Percentiles rank a stretch among this genome's conserved stretches.
Evolutionary conservation across 129 eudicot species (phyloP).

Genomic region (carrot (Daucus carota)): DNA sequence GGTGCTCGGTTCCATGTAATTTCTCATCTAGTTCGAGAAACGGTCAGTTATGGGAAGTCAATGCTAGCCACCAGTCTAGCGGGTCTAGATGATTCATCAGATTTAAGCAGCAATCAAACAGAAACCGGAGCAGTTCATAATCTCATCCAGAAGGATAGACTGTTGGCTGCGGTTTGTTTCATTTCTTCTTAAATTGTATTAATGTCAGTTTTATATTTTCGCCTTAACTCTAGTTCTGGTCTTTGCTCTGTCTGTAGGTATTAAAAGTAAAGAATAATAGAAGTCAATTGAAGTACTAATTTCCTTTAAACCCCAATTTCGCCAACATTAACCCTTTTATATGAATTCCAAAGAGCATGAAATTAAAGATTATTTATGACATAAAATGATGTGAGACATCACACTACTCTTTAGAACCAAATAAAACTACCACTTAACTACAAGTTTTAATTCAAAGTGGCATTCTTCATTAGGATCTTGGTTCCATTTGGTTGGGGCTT

Average conservation of each 20-base stretch:
- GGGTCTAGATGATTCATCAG: constrained; percentile 58
- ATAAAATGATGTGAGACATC: neutral
- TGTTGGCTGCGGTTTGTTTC: constrained; percentile 64
- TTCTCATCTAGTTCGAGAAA: constrained; percentile 83
- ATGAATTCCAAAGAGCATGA: neutral
- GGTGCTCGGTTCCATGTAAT: constrained; percentile 91
- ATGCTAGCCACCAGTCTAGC: constrained; percentile 66
- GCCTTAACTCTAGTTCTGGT: neutral
- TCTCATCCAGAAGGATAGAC: constrained; percentile 85
- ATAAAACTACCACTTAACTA: neutral
- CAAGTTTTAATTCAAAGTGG: neutral
- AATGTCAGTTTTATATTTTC: neutral
- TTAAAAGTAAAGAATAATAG: neutral
- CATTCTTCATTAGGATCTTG: neutral
- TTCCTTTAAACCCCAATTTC: neutral
- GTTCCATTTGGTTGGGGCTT: neutral
- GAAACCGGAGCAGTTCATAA: constrained; percentile 67
- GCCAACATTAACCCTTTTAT: neutral
- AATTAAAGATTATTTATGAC: neutral
- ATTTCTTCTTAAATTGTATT: neutral
- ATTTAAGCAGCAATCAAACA: constrained; percentile 40
- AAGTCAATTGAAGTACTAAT: neutral
- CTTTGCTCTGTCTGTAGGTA: neutral
- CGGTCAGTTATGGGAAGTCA: constrained; percentile 79
- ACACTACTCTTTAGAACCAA: neutral